Conservation (phyloP, 2,329 filamentous ascomycete species). For the Fusarium siculi region DNA sequence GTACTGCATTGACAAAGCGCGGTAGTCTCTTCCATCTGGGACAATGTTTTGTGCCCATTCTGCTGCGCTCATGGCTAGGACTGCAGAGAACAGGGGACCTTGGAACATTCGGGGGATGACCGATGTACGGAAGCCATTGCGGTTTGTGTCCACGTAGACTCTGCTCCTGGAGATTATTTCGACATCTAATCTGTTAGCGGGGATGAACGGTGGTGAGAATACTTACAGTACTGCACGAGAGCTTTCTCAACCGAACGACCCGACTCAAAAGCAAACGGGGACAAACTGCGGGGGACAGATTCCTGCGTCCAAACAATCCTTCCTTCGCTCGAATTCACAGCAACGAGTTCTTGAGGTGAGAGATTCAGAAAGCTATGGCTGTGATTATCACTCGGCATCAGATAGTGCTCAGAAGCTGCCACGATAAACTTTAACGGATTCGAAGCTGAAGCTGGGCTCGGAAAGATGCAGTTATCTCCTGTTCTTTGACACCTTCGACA, state of each 20-base stretch:
- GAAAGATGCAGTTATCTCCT: conserved; percentile 35
- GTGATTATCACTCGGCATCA: conserved; percentile 5
- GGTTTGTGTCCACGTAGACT: conserved; percentile 38
- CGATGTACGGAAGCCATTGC: conserved; percentile 36
- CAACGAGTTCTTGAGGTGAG: conserved; percentile 25
- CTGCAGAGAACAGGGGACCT: conserved; percentile 32
- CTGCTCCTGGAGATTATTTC: conserved; percentile 38
- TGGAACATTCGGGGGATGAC: conserved; percentile 38
- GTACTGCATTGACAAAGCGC: conserved; percentile 35
- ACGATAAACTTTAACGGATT: conserved; percentile 39
- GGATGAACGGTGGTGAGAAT: accelerated
- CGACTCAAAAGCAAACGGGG: conserved; percentile 13
- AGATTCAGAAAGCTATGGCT: conserved; percentile 32
- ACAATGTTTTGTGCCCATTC: conserved; percentile 37
- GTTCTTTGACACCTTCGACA: conserved; percentile 28
- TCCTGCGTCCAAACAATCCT: neutral
- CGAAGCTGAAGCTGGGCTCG: conserved; percentile 20
- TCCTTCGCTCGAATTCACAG: neutral
- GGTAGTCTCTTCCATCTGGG: conserved; percentile 33
- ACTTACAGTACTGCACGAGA: conserved; percentile 41
- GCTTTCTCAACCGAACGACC: conserved; percentile 19
- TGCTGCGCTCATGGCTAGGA: conserved; percentile 40
- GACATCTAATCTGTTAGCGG: conserved; percentile 30
- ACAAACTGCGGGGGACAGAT: conserved; percentile 14
- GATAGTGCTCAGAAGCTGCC: conserved; percentile 27